Conservation (phyloP, 257 asterid genomes). For the Ophiorrhiza pumila region DNA sequence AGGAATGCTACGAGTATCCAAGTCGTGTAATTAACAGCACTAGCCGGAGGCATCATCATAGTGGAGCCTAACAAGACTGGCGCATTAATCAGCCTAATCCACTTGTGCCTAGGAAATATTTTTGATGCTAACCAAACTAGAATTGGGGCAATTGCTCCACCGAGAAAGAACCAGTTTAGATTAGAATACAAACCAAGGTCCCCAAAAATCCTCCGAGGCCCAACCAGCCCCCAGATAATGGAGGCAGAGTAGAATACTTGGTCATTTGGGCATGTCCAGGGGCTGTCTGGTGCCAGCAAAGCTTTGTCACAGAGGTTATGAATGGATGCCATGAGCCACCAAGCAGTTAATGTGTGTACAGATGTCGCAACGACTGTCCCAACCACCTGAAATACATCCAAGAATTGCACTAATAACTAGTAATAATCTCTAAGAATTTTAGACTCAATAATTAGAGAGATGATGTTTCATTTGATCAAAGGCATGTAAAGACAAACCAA, state of each 20-base stretch:
- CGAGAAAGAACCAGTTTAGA: slow-evolving; percentile 55
- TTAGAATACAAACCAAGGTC: slow-evolving; percentile 38
- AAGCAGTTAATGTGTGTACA: slow-evolving; percentile 34
- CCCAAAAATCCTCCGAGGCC: slow-evolving; percentile 55
- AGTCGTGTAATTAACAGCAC: slow-evolving; percentile 49
- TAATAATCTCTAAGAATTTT: not conserved
- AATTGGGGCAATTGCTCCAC: slow-evolving; percentile 43
- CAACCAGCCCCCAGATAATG: slow-evolving; percentile 62
- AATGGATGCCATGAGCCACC: slow-evolving; percentile 53
- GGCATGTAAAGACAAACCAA: not conserved
- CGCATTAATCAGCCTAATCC: slow-evolving; percentile 44
- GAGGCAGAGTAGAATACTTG: slow-evolving; percentile 52
- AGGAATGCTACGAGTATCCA: slow-evolving; percentile 43
- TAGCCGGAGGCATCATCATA: slow-evolving; percentile 53
- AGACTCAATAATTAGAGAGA: not conserved
- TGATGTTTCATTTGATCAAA: not conserved
- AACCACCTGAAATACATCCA: slow-evolving; percentile 31
- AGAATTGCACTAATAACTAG: too few species aligned
- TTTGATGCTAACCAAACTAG: slow-evolving; percentile 40
- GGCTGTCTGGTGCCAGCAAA: slow-evolving; percentile 35
- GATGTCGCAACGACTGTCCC: slow-evolving; percentile 43
- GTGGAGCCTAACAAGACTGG: slow-evolving; percentile 48
- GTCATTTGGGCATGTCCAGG: slow-evolving; percentile 54
- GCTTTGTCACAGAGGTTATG: slow-evolving; percentile 46
- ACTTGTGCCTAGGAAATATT: slow-evolving; percentile 32